These are phyloP conservation scores for Colletotrichum acutatum DNA, from an alignment of 2,329 filamentous ascomycete genomes.

Conservation along the genomic window DNA sequence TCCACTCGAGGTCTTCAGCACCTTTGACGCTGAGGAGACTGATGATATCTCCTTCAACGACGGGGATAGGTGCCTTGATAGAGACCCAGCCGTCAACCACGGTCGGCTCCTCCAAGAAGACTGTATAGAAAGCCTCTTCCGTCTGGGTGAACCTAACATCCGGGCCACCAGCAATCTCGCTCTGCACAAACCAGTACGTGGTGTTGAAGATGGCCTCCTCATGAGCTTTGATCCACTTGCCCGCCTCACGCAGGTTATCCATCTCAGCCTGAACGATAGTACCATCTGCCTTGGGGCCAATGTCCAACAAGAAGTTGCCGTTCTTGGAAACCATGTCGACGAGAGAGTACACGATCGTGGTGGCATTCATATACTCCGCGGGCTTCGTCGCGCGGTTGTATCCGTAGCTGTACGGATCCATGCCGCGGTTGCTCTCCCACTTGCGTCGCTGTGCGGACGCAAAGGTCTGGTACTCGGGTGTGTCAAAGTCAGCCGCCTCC, in stretches of 20 bases:
- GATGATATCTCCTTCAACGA: conserved; percentile 54
- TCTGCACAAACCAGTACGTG: conserved; percentile 62
- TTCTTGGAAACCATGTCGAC: conserved; percentile 66
- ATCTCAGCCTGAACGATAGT: conserved; percentile 61
- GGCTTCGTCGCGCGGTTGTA: conserved; percentile 66
- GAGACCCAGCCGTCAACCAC: conserved; percentile 46
- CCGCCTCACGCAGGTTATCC: conserved; percentile 59
- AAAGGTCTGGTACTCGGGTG: conserved; percentile 65
- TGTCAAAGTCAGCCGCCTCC: conserved; percentile 64
- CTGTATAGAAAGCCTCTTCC: conserved; percentile 62
- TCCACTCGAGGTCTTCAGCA: conserved; percentile 29
- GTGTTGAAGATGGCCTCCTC: conserved; percentile 67
- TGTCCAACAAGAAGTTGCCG: conserved; percentile 66
- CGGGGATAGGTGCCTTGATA: conserved; percentile 57
- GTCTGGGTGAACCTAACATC: conserved; percentile 63
- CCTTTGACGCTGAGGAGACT: conserved; percentile 53
- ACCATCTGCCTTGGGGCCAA: conserved; percentile 67
- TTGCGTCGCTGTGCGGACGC: conserved; percentile 54
- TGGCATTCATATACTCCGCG: conserved; percentile 62
- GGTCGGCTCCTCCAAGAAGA: conserved; percentile 54
- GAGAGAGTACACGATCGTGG: conserved; percentile 56
- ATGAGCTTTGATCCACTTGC: conserved; percentile 64
- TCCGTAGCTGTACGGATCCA: conserved; percentile 70
- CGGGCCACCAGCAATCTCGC: conserved; percentile 47
- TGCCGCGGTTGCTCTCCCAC: conserved; percentile 69